Evolutionary conservation across 208 protist genomes (phyloP), one percentile per base, ranked within the genome.

Genomic region (Leishmania guyanensis): DNA sequence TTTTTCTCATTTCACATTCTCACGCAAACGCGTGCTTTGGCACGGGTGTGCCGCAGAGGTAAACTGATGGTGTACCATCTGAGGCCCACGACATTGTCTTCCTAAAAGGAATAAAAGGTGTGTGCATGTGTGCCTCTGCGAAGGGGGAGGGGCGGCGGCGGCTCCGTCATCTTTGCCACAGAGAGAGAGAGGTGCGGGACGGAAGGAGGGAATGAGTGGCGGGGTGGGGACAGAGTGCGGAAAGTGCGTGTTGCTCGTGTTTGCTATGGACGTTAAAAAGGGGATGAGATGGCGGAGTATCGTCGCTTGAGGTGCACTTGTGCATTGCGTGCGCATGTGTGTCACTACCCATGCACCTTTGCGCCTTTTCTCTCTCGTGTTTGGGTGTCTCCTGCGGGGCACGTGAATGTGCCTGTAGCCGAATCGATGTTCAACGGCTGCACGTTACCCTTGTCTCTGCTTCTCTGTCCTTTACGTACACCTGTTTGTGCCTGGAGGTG

Each of bases 261-360:
- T 53, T 46, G 29, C 53, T n/a, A 20, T 53, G 68, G 68, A n/a
- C 43, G 51, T 53, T 53, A 73, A 50, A 73, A 73, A 73, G 33
- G 22, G 53, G 66, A 50, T 29, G 39, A n/a, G 39, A 50, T 12
- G 46, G 8, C 29, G 68, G 4, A 12, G 5, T 53, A 3, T 10
- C 8, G 39, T 73, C 12, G 20, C 39, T 48, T 29, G 36, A 20
- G 22, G 68, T 53, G 68, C 43, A 54, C 39, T 53, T n/a, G 43
- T 54, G 68, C 10, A 22, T 36, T 73, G 68, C 68, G 8, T 26
- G 46, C 22, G 43, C 46, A 8, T 14, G 3, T 53, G 0, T 17
- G 43, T 22, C 39, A 53, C 68, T 46, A 50, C 33, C n/a, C 8
- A 29, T 22, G 16, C 46, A 73, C 43, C 68, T 46, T 53, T 73